Evolutionary conservation across 2,329 filamentous ascomycete species (phyloP), one percentile per base, ranked within the genome.

Genomic region (Orbilia blumenaviensis): DNA sequence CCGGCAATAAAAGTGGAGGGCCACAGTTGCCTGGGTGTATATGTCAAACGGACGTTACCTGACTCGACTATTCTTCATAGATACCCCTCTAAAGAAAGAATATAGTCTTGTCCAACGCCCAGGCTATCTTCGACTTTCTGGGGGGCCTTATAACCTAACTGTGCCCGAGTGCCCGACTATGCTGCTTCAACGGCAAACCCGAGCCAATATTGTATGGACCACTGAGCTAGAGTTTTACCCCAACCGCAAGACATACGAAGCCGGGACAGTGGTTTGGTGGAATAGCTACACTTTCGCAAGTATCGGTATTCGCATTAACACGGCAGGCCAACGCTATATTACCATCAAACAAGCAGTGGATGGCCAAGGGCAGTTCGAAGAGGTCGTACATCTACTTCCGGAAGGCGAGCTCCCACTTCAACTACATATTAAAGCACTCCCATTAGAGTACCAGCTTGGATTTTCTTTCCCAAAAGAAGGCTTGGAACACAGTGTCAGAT

Each of bases 201-300:
- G 71, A 8, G 71, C 71, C 46, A 68, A 68, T 32, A 75, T 75
- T 9, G 21, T 75, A 18, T 75, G 71, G 71, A 75, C 71, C 2
- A 84, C 83, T 0, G 82, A 80, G 1, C 79, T 89, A 10, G 81
- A 83, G 0, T 89, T 88, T 73, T 78, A 81, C 0, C 86, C 86
- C 0, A 81, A 80, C 0, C 82, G 82, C 2, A 46, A 79, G 2
- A 81, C 83, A 0, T 84, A 84, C 1, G 87, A 89, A 81, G 87
- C 87, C 0, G 87, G 87, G 0, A 81, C 85, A 0, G 85, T 86
- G 0, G 79, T 88, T 0, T 89, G 86, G 84, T 87, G 86, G 85
- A 87, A 85, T 50, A 84, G 86, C 44, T 83, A 83, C 75, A 85
- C 84, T 0, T 83, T 84, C 62, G 82, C 81, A 52, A 84, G 82